These are phyloP conservation scores for Botrytis paeoniae DNA, from an alignment of 2,329 filamentous ascomycete genomes.

Conservation along the genomic window DNA sequence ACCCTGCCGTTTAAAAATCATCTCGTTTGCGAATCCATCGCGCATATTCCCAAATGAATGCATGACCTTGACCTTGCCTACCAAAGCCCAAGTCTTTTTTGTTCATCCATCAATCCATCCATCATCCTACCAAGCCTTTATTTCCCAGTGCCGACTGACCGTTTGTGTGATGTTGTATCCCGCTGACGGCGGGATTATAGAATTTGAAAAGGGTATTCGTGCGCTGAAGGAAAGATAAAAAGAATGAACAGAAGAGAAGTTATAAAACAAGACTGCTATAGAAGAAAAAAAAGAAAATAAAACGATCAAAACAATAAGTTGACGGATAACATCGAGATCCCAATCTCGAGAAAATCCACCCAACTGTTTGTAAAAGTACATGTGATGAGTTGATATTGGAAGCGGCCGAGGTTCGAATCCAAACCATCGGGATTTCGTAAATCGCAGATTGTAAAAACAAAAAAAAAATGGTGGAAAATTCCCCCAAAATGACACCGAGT, in stretches of 20 bases:
- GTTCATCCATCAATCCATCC: not conserved
- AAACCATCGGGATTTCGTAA: not conserved
- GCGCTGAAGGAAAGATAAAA: not conserved
- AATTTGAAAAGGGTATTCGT: conserved; percentile 1
- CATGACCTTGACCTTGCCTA: not conserved
- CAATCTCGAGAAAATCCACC: not conserved
- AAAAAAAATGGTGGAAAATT: not conserved
- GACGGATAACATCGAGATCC: not conserved
- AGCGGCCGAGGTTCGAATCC: conserved; percentile 6
- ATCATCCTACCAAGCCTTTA: not conserved
- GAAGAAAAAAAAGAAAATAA: not conserved
- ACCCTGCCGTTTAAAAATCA: not conserved
- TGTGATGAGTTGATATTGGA: conserved; percentile 6
- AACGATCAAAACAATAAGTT: not conserved
- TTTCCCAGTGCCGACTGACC: not conserved
- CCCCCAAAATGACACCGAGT: not conserved
- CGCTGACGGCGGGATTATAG: not conserved
- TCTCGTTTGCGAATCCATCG: not conserved
- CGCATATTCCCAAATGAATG: not conserved
- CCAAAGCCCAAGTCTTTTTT: not conserved
- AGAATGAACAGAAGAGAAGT: not conserved
- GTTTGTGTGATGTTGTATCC: not conserved
- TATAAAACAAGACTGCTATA: not conserved
- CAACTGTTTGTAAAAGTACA: conserved; percentile 12
- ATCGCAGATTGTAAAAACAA: not conserved